Evolutionary conservation across 2,329 filamentous ascomycete genomes (phyloP), one percentile per base, ranked within the genome.

Genomic region (Fusarium redolens): DNA sequence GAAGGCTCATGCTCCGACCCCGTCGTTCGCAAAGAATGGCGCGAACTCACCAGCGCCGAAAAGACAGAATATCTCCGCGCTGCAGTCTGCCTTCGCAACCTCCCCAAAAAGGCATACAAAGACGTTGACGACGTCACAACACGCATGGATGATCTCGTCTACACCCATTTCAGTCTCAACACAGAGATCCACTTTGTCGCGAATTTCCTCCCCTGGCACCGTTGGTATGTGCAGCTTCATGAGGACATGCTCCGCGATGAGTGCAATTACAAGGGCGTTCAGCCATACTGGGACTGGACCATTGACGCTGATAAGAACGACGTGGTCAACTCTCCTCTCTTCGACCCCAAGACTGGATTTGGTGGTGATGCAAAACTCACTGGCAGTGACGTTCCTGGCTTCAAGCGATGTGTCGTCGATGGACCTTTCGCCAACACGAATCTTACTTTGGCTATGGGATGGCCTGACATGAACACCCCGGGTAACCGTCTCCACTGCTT

Each of bases 251-350:
- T 69, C 1, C 60, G 65, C 12, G 38, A 52, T n/a, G 66, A 69
- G 45, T 69, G 66, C 4, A 22, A 25, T 13, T 69, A 51, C 5
- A 69, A 69, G 38, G 66, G 66, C 14, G 57, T 57, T 0, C 65
- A 69, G 7, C 66, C 66, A 1, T 69, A 69, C 35, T 69, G 66
- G 66, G 66, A 69, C 30, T 69, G 66, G 66, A 57, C 31, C 4
- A 69, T 69, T 9, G 66, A 69, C 15, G 66, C 48, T 1, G 65
- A 69, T 4, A 69, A 69, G 40, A 17, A 37, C 1, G 57, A 69
- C 3, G 40, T 45, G 0, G 28, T 35, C 8, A 69, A 69, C 10
- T 69, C 66, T 22, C 66, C 66, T 4, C 9, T 69, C 5, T 69
- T 69, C 1, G 65, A 69, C 4, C 12, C 66, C 5, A 33, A 69